A percentile compares a stretch with the other conserved stretches of the same genome.
Conservation (phyloP, 805 yeast genomes). For the Spathaspora gorwiae region DNA sequence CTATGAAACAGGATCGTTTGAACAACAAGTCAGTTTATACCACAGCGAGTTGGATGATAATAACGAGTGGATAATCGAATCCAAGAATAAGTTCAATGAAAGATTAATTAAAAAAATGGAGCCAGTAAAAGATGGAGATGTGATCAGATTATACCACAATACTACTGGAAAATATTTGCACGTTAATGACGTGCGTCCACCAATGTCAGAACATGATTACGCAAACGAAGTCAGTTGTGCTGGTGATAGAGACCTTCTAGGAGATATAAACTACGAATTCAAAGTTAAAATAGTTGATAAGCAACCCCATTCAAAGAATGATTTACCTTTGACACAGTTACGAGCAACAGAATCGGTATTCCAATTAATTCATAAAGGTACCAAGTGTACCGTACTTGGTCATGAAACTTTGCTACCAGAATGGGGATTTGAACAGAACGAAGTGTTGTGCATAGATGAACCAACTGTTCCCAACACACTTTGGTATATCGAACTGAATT, state of each 20-base stretch:
- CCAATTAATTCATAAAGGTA: slow-evolving; percentile 60
- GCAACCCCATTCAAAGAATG: slow-evolving; percentile 30
- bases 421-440: slow-evolving; percentile 84
- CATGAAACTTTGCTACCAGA: slow-evolving; percentile 72
- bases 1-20: slow-evolving; percentile 62
- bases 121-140: slow-evolving; percentile 49
- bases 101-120: slow-evolving; percentile 31
- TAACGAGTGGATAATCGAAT: slow-evolving; percentile 72
- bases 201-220: slow-evolving; percentile 86
- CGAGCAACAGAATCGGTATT: slow-evolving; percentile 65
- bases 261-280: slow-evolving; percentile 70
- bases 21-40: slow-evolving; percentile 77
- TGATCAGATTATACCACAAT: slow-evolving; percentile 66
- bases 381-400: slow-evolving; percentile 68
- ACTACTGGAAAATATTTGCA: slow-evolving; percentile 63
- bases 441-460: slow-evolving; percentile 77
- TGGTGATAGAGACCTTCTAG: slow-evolving; percentile 58
- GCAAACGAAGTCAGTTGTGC: slow-evolving; percentile 75
- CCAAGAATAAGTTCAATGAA: slow-evolving; percentile 25
- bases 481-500: slow-evolving; percentile 70
- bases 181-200: slow-evolving; percentile 74
- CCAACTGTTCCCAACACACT: slow-evolving; percentile 65
- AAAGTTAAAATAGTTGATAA: slow-evolving; percentile 45
- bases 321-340: slow-evolving; percentile 32
- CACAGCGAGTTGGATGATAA: slow-evolving; percentile 53